Evolutionary conservation across 169 alveolate species (phyloP), one percentile per base, ranked within the genome.

Genomic region (Condylostoma magnum): DNA sequence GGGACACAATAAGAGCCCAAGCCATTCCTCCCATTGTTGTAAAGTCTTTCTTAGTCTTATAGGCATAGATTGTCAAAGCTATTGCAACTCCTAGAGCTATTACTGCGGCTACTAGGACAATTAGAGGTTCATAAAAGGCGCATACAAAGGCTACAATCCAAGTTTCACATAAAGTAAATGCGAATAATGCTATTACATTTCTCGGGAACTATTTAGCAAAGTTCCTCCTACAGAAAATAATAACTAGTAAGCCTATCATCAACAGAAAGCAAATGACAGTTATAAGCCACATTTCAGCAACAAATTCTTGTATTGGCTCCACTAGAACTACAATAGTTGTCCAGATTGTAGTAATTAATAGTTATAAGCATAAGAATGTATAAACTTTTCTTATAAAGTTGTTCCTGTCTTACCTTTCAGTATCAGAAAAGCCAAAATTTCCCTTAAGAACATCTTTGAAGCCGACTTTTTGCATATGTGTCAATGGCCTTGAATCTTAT

Each of bases 61-160:
- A 65, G 2, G 90, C 82, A 58, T 78, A 74, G 0, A 79, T 0
- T 25, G 90, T 83, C 12, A 83, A 36, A 6, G 60, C 69, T 22
- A 69, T 18, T 69, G 82, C 63, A 2, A 83, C 25, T 18, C 52
- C 68, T 3, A 79, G 3, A 20, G 90, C 65, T 6, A 71, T 37
- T 1, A 41, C 30, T 20, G 84, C 83, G 22, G 90, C 90, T 22
- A 74, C 36, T 4, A 83, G 41, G 0, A 83, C 80, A 0, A 57
- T 18, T 6, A 37, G 52, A 2, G 76, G 76, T 15, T 46, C 51
- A 15, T 55, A 72, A 22, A 38, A 67, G 5, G 74, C 18, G 31
- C 84, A 53, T n/a, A 76, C 75, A 3, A 77, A 51, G 18, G 86
- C 86, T 22, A 82, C 65, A 20, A 78, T 38, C 48, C 71, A 71